Percentiles rank a stretch among this genome's conserved stretches.
phyloP scores from a whole-genome alignment of 805 yeast species.

The Suhomyces kilbournensis region DNA sequence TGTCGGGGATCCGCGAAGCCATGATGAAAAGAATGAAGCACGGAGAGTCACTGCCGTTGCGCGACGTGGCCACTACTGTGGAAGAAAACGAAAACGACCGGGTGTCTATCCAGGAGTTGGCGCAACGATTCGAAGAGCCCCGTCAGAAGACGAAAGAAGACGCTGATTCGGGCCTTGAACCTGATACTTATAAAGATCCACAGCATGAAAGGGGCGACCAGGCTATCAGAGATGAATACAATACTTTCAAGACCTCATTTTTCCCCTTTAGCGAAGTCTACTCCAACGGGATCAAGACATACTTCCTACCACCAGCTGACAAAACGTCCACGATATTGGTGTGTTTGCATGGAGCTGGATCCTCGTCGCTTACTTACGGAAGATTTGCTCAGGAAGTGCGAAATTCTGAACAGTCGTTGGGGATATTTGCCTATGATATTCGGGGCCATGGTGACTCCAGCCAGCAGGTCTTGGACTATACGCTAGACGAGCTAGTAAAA shows the following conservation, averaged over 20 bases:
- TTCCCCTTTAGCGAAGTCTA: constrained; percentile 21
- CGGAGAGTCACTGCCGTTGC: background rate
- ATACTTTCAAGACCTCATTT: constrained; percentile 9
- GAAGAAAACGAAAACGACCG: background rate
- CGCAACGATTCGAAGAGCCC: background rate
- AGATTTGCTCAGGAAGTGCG: constrained; percentile 39
- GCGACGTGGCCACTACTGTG: background rate
- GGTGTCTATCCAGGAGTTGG: background rate
- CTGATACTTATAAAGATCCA: background rate
- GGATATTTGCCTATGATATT: constrained; percentile 70
- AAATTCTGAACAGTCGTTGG: constrained; percentile 34
- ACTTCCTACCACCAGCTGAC: constrained; percentile 50
- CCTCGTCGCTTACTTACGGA: constrained; percentile 78
- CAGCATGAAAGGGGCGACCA: background rate
- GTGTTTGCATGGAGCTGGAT: constrained; percentile 95
- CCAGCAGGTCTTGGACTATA: constrained; percentile 24
- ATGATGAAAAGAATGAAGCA: constrained; percentile 4
- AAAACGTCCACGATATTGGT: constrained; percentile 56
- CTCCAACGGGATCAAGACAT: constrained; percentile 39
- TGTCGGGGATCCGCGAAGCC: constrained; percentile 16
- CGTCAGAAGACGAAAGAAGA: background rate
- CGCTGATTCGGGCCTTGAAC: background rate
- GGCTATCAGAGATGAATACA: background rate
- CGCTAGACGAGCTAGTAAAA: constrained; percentile 48
- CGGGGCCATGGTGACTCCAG: constrained; percentile 74